Evolutionary conservation across 768 basidiomycete species (phyloP).

Genomic region (Coprinellus micaceus): DNA sequence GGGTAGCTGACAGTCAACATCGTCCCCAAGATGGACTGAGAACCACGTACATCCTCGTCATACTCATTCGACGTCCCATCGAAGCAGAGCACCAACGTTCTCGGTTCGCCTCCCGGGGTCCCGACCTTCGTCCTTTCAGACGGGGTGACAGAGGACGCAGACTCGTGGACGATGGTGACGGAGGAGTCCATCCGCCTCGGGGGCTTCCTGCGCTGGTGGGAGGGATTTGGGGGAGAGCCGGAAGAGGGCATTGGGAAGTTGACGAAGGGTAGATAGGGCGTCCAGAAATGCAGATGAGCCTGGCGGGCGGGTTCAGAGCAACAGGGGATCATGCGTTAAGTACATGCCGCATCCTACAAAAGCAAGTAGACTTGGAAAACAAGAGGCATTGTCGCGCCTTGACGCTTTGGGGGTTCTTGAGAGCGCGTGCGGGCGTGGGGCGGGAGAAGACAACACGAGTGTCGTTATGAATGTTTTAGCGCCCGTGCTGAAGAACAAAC

Average conservation of each 20-base stretch:
- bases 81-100: slow-evolving; percentile 60
- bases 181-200: background rate
- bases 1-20: background rate
- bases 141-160: background rate
- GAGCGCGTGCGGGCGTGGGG: no score
- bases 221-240: background rate
- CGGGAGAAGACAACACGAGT: no score
- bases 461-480: no score
- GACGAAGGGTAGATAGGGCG: no score
- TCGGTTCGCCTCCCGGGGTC: slow-evolving; percentile 18
- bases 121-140: background rate
- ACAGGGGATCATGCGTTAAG: background rate
- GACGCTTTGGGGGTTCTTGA: no score
- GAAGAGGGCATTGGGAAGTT: background rate
- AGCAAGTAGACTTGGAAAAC: no score
- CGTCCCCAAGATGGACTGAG: background rate
- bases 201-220: background rate
- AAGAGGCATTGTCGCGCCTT: no score
- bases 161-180: background rate
- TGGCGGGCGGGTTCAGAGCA: background rate
- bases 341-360: background rate
- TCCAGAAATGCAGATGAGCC: background rate
- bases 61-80: slow-evolving; percentile 63
- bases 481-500: no score
- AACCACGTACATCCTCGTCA: slow-evolving; percentile 35